Conservation (phyloP, 1,284 basidiomycete species). For the Fomitopsis palustris region DNA sequence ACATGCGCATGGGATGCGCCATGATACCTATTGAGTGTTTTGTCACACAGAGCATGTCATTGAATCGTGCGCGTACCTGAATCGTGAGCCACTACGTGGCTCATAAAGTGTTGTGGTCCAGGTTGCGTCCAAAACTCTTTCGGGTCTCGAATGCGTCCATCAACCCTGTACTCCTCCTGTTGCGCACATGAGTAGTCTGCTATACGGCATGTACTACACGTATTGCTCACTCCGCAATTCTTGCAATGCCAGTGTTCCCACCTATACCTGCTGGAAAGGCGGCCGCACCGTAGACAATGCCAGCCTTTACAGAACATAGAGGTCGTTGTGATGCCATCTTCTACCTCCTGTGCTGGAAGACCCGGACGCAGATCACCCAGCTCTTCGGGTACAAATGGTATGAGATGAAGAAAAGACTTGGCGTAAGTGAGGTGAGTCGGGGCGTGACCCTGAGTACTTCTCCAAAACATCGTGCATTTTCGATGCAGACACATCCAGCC, state of each 20-base stretch:
- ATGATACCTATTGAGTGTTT: constrained; percentile 12
- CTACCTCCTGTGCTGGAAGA: constrained; percentile 25
- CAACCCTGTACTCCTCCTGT: constrained; percentile 24
- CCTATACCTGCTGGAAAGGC: constrained; percentile 65
- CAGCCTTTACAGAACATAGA: constrained; percentile 62
- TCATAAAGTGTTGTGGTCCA: constrained; percentile 10
- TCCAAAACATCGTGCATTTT: constrained; percentile 55
- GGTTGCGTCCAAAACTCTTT: constrained; percentile 41
- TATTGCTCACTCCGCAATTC: constrained; percentile 40
- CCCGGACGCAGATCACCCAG: constrained; percentile 31
- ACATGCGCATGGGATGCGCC: background rate
- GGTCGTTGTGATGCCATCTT: constrained; percentile 41
- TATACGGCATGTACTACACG: background rate
- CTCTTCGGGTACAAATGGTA: constrained; percentile 16
- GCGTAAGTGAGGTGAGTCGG: constrained; percentile 41
- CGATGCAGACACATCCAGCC: constrained; percentile 64
- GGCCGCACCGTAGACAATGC: constrained; percentile 65
- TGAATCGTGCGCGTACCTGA: constrained; percentile 17
- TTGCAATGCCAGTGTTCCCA: constrained; percentile 74
- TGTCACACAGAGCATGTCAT: background rate
- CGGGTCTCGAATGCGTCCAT: constrained; percentile 28
- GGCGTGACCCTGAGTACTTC: constrained; percentile 18
- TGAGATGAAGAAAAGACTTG: constrained; percentile 40
- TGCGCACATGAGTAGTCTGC: background rate
- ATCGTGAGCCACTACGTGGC: constrained; percentile 15